These are phyloP conservation scores for Excoecaria agallocha DNA, from an alignment of 345 rosid species.

Conservation along the genomic window DNA sequence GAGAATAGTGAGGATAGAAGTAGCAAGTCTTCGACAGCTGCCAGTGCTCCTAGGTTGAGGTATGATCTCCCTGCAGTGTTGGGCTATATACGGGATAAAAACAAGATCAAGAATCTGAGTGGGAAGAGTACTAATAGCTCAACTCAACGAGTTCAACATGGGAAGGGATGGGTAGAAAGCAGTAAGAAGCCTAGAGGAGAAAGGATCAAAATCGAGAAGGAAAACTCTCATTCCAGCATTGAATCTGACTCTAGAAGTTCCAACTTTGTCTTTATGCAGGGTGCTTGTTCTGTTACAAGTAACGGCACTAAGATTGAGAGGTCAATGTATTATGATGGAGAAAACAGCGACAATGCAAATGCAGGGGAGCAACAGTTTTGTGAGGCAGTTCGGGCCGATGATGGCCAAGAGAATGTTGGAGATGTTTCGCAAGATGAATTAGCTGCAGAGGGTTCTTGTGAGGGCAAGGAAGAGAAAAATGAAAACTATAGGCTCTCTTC, in stretches of 20 bases:
- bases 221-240: conserved; percentile 78
- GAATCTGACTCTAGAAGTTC: conserved; percentile 90
- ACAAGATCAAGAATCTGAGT: conserved; percentile 40
- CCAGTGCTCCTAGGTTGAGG: conserved; percentile 54
- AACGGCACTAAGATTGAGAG: conserved; percentile 49
- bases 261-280: conserved; percentile 75
- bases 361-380: conserved; percentile 35
- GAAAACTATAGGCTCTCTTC: conserved; percentile 37
- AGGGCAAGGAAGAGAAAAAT: conserved; percentile 38
- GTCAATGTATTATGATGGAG: conserved; percentile 49
- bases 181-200: conserved; percentile 81
- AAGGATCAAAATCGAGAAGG: conserved; percentile 71
- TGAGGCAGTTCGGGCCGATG: conserved; percentile 45
- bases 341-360: conserved; percentile 49
- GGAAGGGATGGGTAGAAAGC: conserved; percentile 48
- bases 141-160: conserved; percentile 45
- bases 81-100: conserved; percentile 42
- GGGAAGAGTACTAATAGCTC: conserved; percentile 44
- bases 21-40: conserved; percentile 80
- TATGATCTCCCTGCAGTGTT: conserved; percentile 38
- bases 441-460: conserved; percentile 46
- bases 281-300: conserved; percentile 43
- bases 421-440: conserved; percentile 43
- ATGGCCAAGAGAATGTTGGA: conserved; percentile 36
- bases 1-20: conserved; percentile 67